phyloP scores from a whole-genome alignment of 1,139 yeast genomes.

The Geotrichum candidum region DNA sequence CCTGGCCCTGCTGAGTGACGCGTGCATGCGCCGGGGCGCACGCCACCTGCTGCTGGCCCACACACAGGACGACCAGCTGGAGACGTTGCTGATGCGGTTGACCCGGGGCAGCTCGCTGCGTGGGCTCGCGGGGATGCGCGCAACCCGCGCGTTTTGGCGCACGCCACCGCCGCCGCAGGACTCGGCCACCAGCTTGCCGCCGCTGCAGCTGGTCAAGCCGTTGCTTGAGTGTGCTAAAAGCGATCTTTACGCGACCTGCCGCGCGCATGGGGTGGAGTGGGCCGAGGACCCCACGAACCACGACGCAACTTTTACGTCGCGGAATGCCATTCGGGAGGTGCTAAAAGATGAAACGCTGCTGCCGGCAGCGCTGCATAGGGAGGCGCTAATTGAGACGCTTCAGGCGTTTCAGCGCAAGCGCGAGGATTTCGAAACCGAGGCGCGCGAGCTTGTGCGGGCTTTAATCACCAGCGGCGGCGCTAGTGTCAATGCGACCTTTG shows the following conservation, averaged over 20 bases:
- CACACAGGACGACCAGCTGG: conserved; percentile 65
- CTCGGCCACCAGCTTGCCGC: background rate
- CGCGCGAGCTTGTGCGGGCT: background rate
- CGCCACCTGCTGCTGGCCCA: conserved; percentile 54
- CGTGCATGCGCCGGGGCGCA: conserved; percentile 33
- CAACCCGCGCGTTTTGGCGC: conserved; percentile 23
- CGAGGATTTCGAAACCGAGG: conserved; percentile 1
- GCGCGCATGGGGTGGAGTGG: conserved; percentile 44
- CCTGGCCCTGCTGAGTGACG: conserved; percentile 40
- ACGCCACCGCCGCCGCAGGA: conserved; percentile 23
- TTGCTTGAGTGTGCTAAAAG: conserved; percentile 44
- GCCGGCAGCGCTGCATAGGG: conserved; percentile 22
- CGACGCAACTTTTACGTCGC: conserved; percentile 47
- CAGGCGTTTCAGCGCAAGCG: conserved; percentile 5
- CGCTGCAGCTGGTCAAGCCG: conserved; percentile 44
- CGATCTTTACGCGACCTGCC: conserved; percentile 46
- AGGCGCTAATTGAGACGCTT: conserved; percentile 3
- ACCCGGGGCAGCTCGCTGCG: conserved; percentile 49
- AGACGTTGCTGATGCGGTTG: conserved; percentile 58
- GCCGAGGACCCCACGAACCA: conserved; percentile 63
- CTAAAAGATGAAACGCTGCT: conserved; percentile 17
- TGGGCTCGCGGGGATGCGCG: conserved; percentile 47
- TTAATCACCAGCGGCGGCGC: background rate
- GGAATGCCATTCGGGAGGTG: conserved; percentile 43
- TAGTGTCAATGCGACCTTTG: background rate